A percentile compares a stretch with the other conserved stretches of the same genome.
These are phyloP conservation scores for Thinopyrum elongatum DNA, from an alignment of 176 grass and related monocot species.

Conservation along the genomic window DNA sequence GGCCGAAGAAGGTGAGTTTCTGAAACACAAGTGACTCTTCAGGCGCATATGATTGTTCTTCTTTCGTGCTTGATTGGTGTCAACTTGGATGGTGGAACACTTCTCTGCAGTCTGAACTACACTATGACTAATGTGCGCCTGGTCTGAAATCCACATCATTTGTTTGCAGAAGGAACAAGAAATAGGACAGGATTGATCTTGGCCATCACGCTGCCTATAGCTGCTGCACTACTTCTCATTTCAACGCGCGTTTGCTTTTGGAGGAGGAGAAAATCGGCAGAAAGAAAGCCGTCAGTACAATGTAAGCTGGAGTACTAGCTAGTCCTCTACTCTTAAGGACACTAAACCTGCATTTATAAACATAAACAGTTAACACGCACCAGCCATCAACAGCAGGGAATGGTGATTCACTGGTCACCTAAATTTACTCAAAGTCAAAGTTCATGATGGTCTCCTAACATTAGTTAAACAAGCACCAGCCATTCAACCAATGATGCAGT, in stretches of 20 bases:
- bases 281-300: slow-evolving; percentile 12
- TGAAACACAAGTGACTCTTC: too few relatives aligned
- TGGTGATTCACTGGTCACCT: neutral
- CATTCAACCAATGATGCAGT: neutral
- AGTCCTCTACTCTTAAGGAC: neutral
- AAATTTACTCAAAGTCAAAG: neutral
- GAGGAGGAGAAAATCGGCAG: slow-evolving; percentile 7
- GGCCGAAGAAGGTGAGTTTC: neutral
- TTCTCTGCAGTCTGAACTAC: too few relatives aligned
- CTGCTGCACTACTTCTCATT: neutral
- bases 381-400: neutral
- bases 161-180: slow-evolving; percentile 32
- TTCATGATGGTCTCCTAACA: neutral
- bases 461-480: neutral
- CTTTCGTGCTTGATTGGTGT: neutral
- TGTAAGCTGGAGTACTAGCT: slow-evolving; percentile 19
- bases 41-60: too few relatives aligned
- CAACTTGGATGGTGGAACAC: too few relatives aligned
- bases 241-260: slow-evolving; percentile 33
- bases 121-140: neutral
- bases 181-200: slow-evolving; percentile 19
- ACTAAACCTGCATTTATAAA: too few relatives aligned
- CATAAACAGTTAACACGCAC: neutral
- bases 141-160: neutral
- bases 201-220: slow-evolving; percentile 44